Evolutionary conservation across 2,329 filamentous ascomycete species (phyloP), one percentile per base, ranked within the genome.

Genomic region (Colletotrichum musae): DNA sequence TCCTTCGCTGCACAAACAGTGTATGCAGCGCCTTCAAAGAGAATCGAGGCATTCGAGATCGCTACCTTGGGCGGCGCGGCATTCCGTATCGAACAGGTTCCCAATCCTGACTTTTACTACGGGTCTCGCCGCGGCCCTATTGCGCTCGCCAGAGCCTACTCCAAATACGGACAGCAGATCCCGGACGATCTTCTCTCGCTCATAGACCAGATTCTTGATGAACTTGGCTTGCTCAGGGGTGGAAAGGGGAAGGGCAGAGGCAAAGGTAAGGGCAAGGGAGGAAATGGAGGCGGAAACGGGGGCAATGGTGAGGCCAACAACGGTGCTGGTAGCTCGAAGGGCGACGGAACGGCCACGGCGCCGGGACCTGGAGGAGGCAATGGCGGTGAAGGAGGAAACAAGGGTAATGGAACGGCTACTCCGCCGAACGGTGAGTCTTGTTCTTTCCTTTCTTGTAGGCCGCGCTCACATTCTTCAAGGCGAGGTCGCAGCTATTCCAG

Each of bases 401-500:
- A 50, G 21, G 47, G n/a, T 3, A 50, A 50, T 9, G 47, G 47
- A 18, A 50, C 47, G 12, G 47, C 47, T 50, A 50, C 47, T 12
- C 18, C n/a, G 18, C 47, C 18, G n/a, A 50, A 50, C 9, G 47
- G 47, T 50, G n/a, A 50, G 47, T 50, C 41, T 16, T 15, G 13
- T 43, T 43, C 41, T 43, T 43, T n/a, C 13, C 5, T 15, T 43
- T 0, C 41, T 6, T 16, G 16, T 15, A n/a, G 13, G 6, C 32
- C 13, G 26, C 39, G 63, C 67, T 77, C 41, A 78, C 72, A 24
- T 6, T n/a, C 16, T 13, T 50, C 43, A 67, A 76, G 78, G 80
- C 45, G 82, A 83, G 68, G 81, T 80, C 2, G 66, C 78, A 26
- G 80, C 83, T 18, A 83, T 80, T 18, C 86, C 87, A 0, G 78